These are phyloP conservation scores for Irpex lacteus DNA, from an alignment of 1,284 basidiomycete genomes.

Conservation along the genomic window DNA sequence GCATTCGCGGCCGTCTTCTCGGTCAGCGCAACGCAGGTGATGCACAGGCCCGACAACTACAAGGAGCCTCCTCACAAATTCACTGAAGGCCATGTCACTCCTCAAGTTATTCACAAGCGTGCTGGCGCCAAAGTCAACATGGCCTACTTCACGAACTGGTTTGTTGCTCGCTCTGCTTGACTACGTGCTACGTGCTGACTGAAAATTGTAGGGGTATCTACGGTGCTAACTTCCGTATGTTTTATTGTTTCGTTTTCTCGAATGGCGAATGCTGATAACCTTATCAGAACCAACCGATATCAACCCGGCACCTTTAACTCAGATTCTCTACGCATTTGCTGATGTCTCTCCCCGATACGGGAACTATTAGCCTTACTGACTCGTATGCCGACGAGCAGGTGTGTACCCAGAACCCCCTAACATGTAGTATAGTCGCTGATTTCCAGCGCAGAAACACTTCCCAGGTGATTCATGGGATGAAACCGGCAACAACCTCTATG, in stretches of 20 bases:
- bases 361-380: constrained; percentile 73
- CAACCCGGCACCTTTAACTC: constrained; percentile 55
- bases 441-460: constrained; percentile 57
- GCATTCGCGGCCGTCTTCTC: constrained; percentile 23
- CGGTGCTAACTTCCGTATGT: constrained; percentile 72
- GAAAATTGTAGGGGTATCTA: constrained; percentile 67
- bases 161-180: constrained; percentile 12
- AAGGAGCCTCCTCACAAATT: constrained; percentile 39
- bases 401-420: background rate
- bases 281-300: constrained; percentile 58
- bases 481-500: constrained; percentile 76
- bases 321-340: constrained; percentile 86
- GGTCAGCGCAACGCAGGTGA: constrained; percentile 48
- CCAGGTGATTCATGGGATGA: constrained; percentile 61
- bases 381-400: constrained; percentile 82
- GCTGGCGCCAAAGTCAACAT: constrained; percentile 50
- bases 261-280: constrained; percentile 7
- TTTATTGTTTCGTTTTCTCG: constrained; percentile 3
- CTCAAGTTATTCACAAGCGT: constrained; percentile 43
- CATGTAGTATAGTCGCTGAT: background rate
- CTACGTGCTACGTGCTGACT: constrained; percentile 1
- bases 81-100: constrained; percentile 36
- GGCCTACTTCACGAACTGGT: constrained; percentile 72
- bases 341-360: constrained; percentile 71
- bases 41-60: constrained; percentile 52